Conservation (phyloP, 495 filamentous ascomycete genomes). For the Zalerion maritima region DNA sequence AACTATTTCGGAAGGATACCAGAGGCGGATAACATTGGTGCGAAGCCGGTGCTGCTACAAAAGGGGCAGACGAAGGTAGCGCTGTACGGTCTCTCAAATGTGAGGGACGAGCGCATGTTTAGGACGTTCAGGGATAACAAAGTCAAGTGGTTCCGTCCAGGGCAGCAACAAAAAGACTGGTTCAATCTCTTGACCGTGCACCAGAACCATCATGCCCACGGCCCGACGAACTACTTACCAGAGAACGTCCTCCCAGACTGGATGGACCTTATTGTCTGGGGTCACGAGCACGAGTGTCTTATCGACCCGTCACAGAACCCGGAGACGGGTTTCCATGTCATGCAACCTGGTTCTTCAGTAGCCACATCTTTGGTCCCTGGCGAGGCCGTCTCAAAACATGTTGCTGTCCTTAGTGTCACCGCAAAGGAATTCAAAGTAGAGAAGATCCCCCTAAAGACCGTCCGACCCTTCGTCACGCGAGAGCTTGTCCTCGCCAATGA, state of each 20-base stretch:
- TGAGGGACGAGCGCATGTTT: slow-evolving; percentile 87
- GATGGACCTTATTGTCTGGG: slow-evolving; percentile 86
- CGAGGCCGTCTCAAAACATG: slow-evolving; percentile 84
- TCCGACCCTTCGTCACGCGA: slow-evolving; percentile 77
- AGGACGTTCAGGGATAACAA: slow-evolving; percentile 86
- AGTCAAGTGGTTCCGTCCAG: slow-evolving; percentile 83
- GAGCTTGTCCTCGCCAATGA: slow-evolving; percentile 71
- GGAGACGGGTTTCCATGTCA: slow-evolving; percentile 83
- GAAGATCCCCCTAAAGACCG: slow-evolving; percentile 68
- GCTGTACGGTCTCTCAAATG: slow-evolving; percentile 91
- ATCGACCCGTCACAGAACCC: slow-evolving; percentile 72
- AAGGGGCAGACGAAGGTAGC: slow-evolving; percentile 91
- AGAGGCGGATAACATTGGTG: slow-evolving; percentile 78
- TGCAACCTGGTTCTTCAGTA: slow-evolving; percentile 93
- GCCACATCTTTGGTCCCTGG: slow-evolving; percentile 84
- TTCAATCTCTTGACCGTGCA: slow-evolving; percentile 95
- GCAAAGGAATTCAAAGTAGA: slow-evolving; percentile 73
- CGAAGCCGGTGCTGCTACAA: slow-evolving; percentile 84
- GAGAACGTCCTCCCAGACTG: slow-evolving; percentile 91
- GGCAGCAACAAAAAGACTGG: slow-evolving; percentile 75
- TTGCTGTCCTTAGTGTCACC: slow-evolving; percentile 69
- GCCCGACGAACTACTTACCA: slow-evolving; percentile 76
- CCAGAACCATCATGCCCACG: slow-evolving; percentile 90
- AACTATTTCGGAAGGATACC: slow-evolving; percentile 94
- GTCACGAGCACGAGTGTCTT: slow-evolving; percentile 93